Conservation (phyloP, 495 filamentous ascomycete genomes). For the Letharia columbiana region DNA sequence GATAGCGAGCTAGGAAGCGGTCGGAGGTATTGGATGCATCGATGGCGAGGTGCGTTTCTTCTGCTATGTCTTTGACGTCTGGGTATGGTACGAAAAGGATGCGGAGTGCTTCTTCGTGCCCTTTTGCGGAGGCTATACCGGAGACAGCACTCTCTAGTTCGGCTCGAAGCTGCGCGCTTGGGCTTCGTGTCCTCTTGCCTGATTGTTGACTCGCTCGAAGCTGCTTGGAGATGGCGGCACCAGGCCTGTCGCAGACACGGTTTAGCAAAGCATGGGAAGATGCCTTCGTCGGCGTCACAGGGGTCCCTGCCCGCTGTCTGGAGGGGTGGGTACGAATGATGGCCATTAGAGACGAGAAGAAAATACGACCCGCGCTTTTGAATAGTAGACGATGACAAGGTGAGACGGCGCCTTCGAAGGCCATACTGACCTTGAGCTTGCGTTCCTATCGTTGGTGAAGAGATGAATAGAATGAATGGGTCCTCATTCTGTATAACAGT, state of each 20-base stretch:
- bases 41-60: not conserved
- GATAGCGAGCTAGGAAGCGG: not conserved
- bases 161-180: not conserved
- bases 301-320: not conserved
- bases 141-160: not conserved
- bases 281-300: not conserved
- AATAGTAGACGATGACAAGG: not conserved
- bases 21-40: not conserved
- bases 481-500: not conserved
- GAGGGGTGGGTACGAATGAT: not conserved
- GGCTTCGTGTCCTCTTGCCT: not conserved
- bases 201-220: not conserved
- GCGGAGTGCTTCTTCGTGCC: not conserved
- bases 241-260: not conserved
- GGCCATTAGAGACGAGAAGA: not conserved
- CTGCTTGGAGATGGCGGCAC: not conserved
- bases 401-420: not conserved
- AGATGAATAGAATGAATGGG: not conserved
- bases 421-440: not conserved
- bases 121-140: not conserved
- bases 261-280: not conserved
- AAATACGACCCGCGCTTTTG: not conserved
- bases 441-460: not conserved
- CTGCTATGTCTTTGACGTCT: not conserved
- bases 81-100: not conserved